Evolutionary conservation across 176 grass and related monocot genomes (phyloP), one percentile per base, ranked within the genome.

Genomic region (Carex scoparia): DNA sequence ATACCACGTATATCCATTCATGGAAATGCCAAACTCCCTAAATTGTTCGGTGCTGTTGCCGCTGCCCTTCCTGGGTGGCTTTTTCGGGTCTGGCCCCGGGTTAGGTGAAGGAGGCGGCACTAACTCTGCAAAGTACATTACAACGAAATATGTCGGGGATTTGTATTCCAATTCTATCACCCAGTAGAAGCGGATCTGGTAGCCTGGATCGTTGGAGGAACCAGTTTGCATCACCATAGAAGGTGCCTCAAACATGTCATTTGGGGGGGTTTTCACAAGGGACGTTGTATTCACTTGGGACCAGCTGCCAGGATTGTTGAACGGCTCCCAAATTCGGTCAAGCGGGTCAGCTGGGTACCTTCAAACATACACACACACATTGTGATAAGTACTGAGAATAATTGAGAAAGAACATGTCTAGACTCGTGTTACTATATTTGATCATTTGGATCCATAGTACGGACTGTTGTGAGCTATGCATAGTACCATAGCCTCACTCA

Each of bases 91-190:
- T 40, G 40, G 19, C n/a, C 40, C 33, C 1, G 2, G 62, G n/a
- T 82, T 48, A 51, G 61, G 19, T 67, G 61, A n/a, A 46, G 87
- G 44, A 16, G 85, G 86, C 2, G 9, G 42, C 63, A 44, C 28
- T 66, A 92, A 31, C 85, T 92, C 90, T 2, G 90, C 8, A 28
- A 92, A 67, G 63, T 92, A 84, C 35, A 92, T 37, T 32, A 82
- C 81, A 59, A 67, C 54, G 13, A 64, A 84, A 87, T 85, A 92
- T 18, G 65, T 51, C 0, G 68, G 75, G 31, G 33, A 61, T 57
- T 60, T 86, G 75, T 68, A 67, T 15, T 33, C 68, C 7, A 4
- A 31, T 5, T 55, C 76, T 42, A 38, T 59, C 10, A 53, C 7
- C 69, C 76, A 92, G 38, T 62, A 61, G 38, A 92, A 85, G 9